Evolutionary conservation across 257 asterid genomes (phyloP).

Genomic region (Solanum virginianum): DNA sequence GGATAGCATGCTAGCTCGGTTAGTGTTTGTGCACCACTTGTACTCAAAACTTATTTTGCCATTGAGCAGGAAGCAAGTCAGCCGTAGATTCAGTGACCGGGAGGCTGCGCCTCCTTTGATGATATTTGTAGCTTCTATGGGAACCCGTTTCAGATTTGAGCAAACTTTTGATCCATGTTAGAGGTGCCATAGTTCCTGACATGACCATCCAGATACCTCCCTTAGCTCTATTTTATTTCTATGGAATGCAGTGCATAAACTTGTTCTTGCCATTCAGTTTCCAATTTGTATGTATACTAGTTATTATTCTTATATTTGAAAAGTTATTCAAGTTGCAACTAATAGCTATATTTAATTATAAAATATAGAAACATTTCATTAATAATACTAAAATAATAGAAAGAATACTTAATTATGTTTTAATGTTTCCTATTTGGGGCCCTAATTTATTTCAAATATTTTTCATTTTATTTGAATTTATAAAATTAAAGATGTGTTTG

Average conservation of each 20-base stretch:
- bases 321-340: too few species aligned
- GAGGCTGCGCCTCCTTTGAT: slow-evolving; percentile 69
- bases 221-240: not conserved
- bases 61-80: slow-evolving; percentile 57
- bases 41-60: not conserved
- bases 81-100: slow-evolving; percentile 83
- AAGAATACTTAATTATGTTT: too few species aligned
- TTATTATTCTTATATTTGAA: too few species aligned
- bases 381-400: too few species aligned
- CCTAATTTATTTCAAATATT: too few species aligned
- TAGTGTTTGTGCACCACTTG: not conserved
- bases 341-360: too few species aligned
- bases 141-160: not conserved
- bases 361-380: too few species aligned
- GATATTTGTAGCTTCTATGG: not conserved
- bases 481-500: too few species aligned
- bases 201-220: not conserved
- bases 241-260: not conserved
- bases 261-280: not conserved
- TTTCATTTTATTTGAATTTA: too few species aligned
- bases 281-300: not conserved
- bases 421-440: too few species aligned
- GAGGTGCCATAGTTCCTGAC: not conserved
- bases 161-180: not conserved
- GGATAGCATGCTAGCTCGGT: not conserved